phyloP scores from a whole-genome alignment of 2,329 filamentous ascomycete species.

The Boeremia exigua region DNA sequence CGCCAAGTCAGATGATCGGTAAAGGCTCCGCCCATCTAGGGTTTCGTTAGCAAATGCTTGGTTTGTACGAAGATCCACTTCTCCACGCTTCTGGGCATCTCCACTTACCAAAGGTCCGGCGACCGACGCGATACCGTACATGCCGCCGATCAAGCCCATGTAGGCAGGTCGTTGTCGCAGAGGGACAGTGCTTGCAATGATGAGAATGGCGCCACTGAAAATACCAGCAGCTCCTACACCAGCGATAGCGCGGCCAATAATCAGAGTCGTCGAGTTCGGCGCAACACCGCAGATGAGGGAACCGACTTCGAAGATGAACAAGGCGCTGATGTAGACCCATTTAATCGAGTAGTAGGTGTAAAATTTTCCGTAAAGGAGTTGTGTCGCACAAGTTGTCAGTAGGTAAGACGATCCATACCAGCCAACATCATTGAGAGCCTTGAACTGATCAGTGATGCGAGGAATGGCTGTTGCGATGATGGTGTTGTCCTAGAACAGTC shows the following conservation, averaged over 20 bases:
- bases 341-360: constrained; percentile 58
- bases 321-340: constrained; percentile 53
- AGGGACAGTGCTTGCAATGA: constrained; percentile 54
- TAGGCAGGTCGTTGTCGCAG: constrained; percentile 56
- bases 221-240: constrained; percentile 60
- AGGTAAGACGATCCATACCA: constrained; percentile 55
- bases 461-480: constrained; percentile 56
- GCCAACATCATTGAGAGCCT: constrained; percentile 53
- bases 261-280: constrained; percentile 57
- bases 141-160: constrained; percentile 56
- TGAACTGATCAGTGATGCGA: constrained; percentile 56
- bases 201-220: constrained; percentile 57
- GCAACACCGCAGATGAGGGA: constrained; percentile 60
- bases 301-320: constrained; percentile 59
- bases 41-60: constrained; percentile 33
- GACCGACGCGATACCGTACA: constrained; percentile 57
- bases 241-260: constrained; percentile 59
- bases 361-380: constrained; percentile 50
- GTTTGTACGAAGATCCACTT: constrained; percentile 6
- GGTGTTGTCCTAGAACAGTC: constrained; percentile 16
- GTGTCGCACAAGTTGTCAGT: constrained; percentile 50
- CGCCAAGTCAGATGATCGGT: constrained; percentile 56
- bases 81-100: constrained; percentile 7
- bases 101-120: constrained; percentile 53
- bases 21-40: constrained; percentile 53